phyloP scores from a whole-genome alignment of 2,329 filamentous ascomycete species.

The Endocalyx cinctus region DNA sequence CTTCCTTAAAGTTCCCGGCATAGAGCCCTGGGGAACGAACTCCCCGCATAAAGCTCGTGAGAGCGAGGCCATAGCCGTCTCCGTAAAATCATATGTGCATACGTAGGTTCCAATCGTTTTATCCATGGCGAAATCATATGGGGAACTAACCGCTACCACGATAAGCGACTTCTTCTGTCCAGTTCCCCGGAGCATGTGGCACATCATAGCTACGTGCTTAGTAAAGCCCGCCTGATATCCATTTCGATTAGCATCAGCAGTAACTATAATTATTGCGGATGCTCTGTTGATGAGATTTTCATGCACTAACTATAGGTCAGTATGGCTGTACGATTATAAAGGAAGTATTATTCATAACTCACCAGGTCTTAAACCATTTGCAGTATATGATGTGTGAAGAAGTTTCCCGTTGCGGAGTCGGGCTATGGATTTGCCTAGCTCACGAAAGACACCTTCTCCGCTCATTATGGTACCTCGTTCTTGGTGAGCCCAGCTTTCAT shows the following conservation, averaged over 20 bases:
- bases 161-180: slow-evolving; percentile 85
- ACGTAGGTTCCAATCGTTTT: slow-evolving; percentile 86
- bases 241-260: slow-evolving; percentile 90
- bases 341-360: too few relatives aligned
- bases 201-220: slow-evolving; percentile 95
- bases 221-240: slow-evolving; percentile 92
- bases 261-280: slow-evolving; percentile 83
- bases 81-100: slow-evolving; percentile 95
- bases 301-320: slow-evolving; percentile 52
- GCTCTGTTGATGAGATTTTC: slow-evolving; percentile 88
- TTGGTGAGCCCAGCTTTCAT: slow-evolving; percentile 56
- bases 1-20: slow-evolving; percentile 74
- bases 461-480: slow-evolving; percentile 70
- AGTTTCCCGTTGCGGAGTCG: slow-evolving; percentile 81
- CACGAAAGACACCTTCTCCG: slow-evolving; percentile 87
- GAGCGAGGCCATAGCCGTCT: slow-evolving; percentile 80
- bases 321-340: slow-evolving; percentile 9
- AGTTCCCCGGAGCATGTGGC: slow-evolving; percentile 70
- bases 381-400: slow-evolving; percentile 90
- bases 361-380: slow-evolving; percentile 81
- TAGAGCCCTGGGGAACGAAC: slow-evolving; percentile 51
- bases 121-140: slow-evolving; percentile 95
- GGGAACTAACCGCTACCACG: slow-evolving; percentile 89
- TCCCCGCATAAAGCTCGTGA: slow-evolving; percentile 83
- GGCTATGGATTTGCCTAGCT: slow-evolving; percentile 82